Evolutionary conservation across 129 eudicot species (phyloP).

Genomic region (Flaveria ramosissima): DNA sequence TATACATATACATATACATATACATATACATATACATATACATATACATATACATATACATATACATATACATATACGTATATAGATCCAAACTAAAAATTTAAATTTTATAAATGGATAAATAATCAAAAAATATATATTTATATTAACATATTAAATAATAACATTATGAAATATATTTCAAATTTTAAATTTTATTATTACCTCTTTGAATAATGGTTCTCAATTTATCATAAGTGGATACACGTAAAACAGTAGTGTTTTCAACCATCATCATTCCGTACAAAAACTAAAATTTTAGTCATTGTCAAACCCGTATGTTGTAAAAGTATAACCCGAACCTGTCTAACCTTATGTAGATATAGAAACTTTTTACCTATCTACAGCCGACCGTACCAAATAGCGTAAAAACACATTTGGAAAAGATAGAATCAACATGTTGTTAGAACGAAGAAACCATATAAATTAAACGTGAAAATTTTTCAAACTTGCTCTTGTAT

Average conservation of each 20-base stretch:
- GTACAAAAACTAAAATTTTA: slow-evolving; percentile 62
- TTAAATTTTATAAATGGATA: too few species aligned
- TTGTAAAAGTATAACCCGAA: slow-evolving; percentile 95
- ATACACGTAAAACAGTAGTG: slow-evolving; percentile 40
- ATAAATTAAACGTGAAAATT: neutral
- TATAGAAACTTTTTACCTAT: slow-evolving; percentile 90
- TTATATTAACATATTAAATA: too few species aligned
- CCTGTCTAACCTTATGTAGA: slow-evolving; percentile 99
- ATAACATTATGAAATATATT: too few species aligned
- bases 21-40: too few species aligned
- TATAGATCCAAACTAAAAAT: too few species aligned
- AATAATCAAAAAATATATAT: too few species aligned
- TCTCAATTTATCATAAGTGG: too few species aligned
- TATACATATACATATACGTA: too few species aligned
- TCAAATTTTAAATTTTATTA: too few species aligned
- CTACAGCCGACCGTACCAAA: slow-evolving; percentile 94
- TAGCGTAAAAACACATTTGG: slow-evolving; percentile 52
- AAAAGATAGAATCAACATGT: neutral
- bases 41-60: too few species aligned
- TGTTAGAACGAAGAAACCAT: neutral
- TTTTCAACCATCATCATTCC: slow-evolving; percentile 61
- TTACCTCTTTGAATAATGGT: too few species aligned
- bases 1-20: too few species aligned
- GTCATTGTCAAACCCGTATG: slow-evolving; percentile 77
- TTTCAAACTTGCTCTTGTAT: slow-evolving; percentile 65